Evolutionary conservation across 225 moss, liverwort and hornwort species (phyloP).

Genomic region (Sphagnum tenellum): DNA sequence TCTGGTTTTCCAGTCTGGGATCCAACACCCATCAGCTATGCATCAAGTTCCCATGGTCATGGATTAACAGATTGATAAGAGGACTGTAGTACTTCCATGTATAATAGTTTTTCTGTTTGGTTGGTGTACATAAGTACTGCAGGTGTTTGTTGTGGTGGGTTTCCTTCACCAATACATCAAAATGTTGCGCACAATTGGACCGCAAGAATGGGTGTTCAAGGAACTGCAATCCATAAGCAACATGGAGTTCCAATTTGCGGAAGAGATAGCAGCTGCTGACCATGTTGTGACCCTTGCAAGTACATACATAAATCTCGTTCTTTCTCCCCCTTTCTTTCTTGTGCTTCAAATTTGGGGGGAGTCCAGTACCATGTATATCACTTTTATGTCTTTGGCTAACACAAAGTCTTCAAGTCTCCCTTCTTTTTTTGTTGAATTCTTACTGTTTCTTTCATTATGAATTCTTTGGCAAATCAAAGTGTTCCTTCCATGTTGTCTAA

Average conservation of each 20-base stretch:
- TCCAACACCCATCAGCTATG: no score
- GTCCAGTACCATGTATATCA: not conserved
- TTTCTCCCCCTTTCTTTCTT: not conserved
- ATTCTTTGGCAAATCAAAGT: no score
- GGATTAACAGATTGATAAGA: no score
- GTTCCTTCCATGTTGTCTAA: no score
- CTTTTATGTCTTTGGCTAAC: not conserved
- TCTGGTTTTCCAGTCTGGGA: no score
- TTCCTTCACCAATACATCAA: slow-evolving; percentile 53
- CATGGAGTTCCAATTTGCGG: slow-evolving; percentile 35
- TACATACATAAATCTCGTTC: slow-evolving; percentile 10
- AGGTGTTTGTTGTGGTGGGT: slow-evolving; percentile 66
- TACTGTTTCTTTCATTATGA: no score
- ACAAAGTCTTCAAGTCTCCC: not conserved
- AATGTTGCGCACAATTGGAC: slow-evolving; percentile 26
- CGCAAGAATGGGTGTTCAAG: slow-evolving; percentile 43
- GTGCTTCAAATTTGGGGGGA: no score
- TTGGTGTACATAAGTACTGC: not conserved
- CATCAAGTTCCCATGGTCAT: no score
- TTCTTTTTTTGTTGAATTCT: no score
- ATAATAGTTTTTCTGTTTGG: no score
- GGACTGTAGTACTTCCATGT: no score
- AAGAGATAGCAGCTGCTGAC: slow-evolving; percentile 23
- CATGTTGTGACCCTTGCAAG: slow-evolving; percentile 41
- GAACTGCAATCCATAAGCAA: slow-evolving; percentile 38